Base-by-base conservation (phyloP, 169 alveolate genomes). In the Plasmodium adleri region DNA sequence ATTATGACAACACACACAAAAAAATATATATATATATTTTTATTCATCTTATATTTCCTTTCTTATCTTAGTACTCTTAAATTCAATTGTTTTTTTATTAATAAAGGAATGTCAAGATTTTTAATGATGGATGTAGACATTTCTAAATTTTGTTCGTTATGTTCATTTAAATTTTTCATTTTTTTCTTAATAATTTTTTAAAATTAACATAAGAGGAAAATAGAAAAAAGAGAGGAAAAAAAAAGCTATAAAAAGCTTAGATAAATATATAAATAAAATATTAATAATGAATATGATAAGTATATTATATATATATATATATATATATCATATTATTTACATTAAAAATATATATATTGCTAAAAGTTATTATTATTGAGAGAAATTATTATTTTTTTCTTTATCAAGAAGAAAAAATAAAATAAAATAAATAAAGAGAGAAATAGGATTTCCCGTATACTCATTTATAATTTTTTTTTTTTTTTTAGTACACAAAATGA, bases 41-140 rank as follows among this genome's bases (percentile, higher is more conserved):
- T 39, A 39, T 39, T 39, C 8, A 39, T 39, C 47, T 39, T 13
- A 26, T 74, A n/a, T 64, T 62, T 9, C 12, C 17, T 67, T 20
- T 47, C 10, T 28, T 59, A 50, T 74, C 47, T 17, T 13, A 60
- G 49, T 83, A 83, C 91, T 67, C 83, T 83, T 60, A 83, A 58
- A 68, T 50, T 62, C 60, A 83, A 83, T 67, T 83, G 71, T 60
- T 83, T 83, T 54, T 83, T 67, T 68, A 54, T 83, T 72, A 83
- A 54, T 68, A 83, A 56, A 7, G 91, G 91, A 17, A 83, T 83
- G 15, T 83, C 91, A n/a, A 83, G 83, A 47, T 68, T 83, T 52
- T 83, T 68, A 83, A 47, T 68, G n/a, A 83, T 68, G 15, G 75
- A 47, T 47, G 80, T 26, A 49, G 85, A 83, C 15, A 50, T 83